Conservation (phyloP, 495 filamentous ascomycete genomes). For the Xylaria acuta region DNA sequence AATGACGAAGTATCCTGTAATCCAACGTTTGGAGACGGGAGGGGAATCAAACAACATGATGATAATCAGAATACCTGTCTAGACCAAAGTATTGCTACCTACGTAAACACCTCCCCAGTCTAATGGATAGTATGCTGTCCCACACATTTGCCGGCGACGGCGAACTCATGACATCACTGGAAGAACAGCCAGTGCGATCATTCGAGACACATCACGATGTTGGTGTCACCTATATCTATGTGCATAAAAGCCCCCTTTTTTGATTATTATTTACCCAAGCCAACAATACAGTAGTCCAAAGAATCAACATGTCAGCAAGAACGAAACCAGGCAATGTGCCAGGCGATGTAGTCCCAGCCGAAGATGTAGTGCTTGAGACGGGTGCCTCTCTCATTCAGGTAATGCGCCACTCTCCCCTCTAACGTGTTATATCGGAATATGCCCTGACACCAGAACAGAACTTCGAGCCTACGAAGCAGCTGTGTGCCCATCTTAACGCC, state of each 20-base stretch:
- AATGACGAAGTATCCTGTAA: neutral
- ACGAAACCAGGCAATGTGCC: constrained; percentile 27
- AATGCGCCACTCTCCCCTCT: neutral
- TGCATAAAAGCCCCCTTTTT: neutral
- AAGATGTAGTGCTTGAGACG: constrained; percentile 39
- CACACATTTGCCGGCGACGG: neutral
- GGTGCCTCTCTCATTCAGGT: constrained; percentile 39
- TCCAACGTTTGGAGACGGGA: neutral
- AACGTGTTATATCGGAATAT: neutral
- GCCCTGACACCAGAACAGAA: constrained; percentile 48
- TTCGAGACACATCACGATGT: neutral
- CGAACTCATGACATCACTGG: constrained; percentile 12
- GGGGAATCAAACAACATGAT: neutral
- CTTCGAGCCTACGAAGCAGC: constrained; percentile 74
- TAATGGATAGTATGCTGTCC: constrained; percentile 1
- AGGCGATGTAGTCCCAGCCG: constrained; percentile 31
- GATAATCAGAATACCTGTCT: neutral
- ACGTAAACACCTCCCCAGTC: neutral
- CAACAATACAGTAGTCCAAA: neutral
- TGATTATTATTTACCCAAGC: neutral
- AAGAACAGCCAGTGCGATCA: neutral
- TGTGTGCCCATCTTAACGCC: constrained; percentile 86
- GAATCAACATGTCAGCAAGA: constrained; percentile 20
- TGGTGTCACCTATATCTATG: neutral
- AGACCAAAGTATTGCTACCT: neutral